Evolutionary conservation across 495 filamentous ascomycete genomes (phyloP), one percentile per base, ranked within the genome.

Genomic region (Penicillium chermesinum): DNA sequence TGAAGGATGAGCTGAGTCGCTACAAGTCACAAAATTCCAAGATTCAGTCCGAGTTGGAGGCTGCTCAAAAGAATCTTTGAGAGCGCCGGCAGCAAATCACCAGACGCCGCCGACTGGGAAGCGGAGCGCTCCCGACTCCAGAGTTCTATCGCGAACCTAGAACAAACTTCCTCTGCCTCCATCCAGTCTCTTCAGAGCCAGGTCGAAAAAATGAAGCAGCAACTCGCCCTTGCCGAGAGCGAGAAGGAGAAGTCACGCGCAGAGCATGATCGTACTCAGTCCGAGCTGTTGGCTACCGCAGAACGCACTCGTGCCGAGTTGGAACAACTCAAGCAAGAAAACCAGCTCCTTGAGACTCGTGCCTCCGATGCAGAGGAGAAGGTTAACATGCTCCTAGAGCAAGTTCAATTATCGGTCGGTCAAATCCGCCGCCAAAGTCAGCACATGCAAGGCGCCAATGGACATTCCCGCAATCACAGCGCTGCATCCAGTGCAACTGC

Each of bases 1-100:
- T 98, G 83, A 97, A 98, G 74, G 89, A 96, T 54, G 93, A 98
- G 65, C 74, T 97, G 10, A 73, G 82, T 32, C 88, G 90, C 30
- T 90, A 90, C 65, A 96, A 96, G 75, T 69, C 80, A 33, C 83
- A 91, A 39, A 96, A 95, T 56, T 72, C 73, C n/a, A 84, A 84
- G 46, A 64, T 96, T 27, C 89, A 94, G 63, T 80, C 81, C 27
- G 87, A 96, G 52, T 68, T 96, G 20, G 79, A 87, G 20, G 75
- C 75, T 17, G 71, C 66, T 17, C 69, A 70, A 50, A 72, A 61
- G 54, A 63, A 43, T 37, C 58, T 77, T n/a, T 3, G 69, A 71
- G 18, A 61, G 66, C 46, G 58, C 68, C 30, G 52, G 56, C 20
- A 50, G 38, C 22, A 61, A 59, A 32, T 52, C 62, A 3, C 67